phyloP scores from a whole-genome alignment of 371 early-diverging fungal genomes.

The Mucor lusitanicus region DNA sequence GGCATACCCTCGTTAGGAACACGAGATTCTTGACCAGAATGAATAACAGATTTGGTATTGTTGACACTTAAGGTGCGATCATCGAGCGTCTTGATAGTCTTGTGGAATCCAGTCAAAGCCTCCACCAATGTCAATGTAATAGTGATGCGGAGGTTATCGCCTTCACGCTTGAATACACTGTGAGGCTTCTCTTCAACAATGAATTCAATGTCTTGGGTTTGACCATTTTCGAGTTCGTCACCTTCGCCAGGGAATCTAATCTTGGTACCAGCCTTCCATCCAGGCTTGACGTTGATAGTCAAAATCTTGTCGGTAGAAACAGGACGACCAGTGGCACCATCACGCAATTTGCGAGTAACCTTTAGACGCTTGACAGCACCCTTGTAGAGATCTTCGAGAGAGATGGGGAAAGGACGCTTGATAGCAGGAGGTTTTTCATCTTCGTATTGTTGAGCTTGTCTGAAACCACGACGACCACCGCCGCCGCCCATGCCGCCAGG shows the following conservation, averaged over 20 bases:
- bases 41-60: constrained; percentile 55
- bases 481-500: constrained; percentile 10
- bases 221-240: constrained; percentile 84
- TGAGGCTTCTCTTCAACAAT: constrained; percentile 96
- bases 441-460: constrained; percentile 8
- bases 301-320: constrained; percentile 81
- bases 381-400: constrained; percentile 93
- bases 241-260: constrained; percentile 93
- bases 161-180: constrained; percentile 83
- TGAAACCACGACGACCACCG: constrained; percentile 3
- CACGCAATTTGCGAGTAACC: constrained; percentile 77
- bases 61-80: constrained; percentile 74
- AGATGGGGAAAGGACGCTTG: constrained; percentile 70
- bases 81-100: constrained; percentile 77
- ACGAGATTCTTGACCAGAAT: constrained; percentile 78
- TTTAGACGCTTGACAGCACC: constrained; percentile 93
- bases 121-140: constrained; percentile 77
- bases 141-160: constrained; percentile 77
- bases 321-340: constrained; percentile 49
- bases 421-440: constrained; percentile 62
- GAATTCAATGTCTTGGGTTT: constrained; percentile 90
- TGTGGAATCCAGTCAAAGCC: constrained; percentile 82
- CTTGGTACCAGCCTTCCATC: constrained; percentile 99
- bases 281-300: constrained; percentile 89
- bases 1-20: constrained; percentile 93